phyloP scores from a whole-genome alignment of 2,329 filamentous ascomycete species.

The Aspergillus floridensis region DNA sequence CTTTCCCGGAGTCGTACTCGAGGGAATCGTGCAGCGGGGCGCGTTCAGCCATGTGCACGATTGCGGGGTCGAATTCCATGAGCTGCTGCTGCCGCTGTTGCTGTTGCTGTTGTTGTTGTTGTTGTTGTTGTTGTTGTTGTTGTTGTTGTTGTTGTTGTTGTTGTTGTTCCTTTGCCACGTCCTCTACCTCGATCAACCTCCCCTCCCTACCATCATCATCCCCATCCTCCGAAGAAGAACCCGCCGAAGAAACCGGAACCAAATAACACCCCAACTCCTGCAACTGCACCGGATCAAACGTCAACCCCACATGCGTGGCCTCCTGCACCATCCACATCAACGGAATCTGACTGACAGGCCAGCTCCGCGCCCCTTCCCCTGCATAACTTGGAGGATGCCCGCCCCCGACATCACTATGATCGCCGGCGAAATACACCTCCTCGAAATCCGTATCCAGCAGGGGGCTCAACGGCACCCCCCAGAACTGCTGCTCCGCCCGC shows the following conservation, averaged over 20 bases:
- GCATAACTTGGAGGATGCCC: constrained; percentile 55
- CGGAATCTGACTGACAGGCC: constrained; percentile 62
- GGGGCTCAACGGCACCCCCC: background rate
- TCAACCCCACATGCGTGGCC: constrained; percentile 61
- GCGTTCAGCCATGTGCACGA: constrained; percentile 10
- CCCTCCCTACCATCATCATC: background rate
- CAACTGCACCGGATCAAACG: constrained; percentile 53
- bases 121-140: too few species aligned
- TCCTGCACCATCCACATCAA: constrained; percentile 67
- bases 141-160: too few species aligned
- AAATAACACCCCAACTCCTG: constrained; percentile 19
- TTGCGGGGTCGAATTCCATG: background rate
- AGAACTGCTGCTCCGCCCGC: constrained; percentile 7
- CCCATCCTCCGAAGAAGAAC: too few species aligned
- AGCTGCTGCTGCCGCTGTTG: too few species aligned
- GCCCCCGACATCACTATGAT: constrained; percentile 72
- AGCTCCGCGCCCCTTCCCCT: constrained; percentile 40
- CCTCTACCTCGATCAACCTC: background rate
- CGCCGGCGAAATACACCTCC: constrained; percentile 70
- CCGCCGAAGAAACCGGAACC: background rate
- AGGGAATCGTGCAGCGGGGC: constrained; percentile 19
- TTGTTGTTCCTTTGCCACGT: too few species aligned
- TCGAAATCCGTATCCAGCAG: constrained; percentile 55
- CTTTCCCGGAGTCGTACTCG: constrained; percentile 15
- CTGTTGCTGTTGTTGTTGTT: too few species aligned